These are phyloP conservation scores for Fusarium concolor DNA, from an alignment of 2,329 filamentous ascomycete species.

Conservation along the genomic window DNA sequence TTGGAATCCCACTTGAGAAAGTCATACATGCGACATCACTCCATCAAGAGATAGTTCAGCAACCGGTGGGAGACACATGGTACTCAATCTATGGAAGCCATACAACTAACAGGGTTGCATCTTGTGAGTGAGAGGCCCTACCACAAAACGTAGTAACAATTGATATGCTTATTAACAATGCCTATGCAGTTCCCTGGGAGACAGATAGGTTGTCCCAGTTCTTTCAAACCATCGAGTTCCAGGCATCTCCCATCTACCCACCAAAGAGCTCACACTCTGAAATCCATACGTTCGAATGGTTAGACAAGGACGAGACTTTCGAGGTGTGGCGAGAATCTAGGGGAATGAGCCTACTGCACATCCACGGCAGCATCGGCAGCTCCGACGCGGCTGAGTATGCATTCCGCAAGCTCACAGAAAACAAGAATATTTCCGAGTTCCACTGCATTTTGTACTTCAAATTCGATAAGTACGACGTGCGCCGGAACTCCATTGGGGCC, in stretches of 20 bases:
- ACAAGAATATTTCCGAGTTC: not conserved
- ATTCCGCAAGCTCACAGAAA: not conserved
- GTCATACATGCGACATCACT: no score
- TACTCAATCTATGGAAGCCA: not conserved
- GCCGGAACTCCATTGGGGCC: not conserved
- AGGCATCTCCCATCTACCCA: not conserved
- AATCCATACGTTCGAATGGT: not conserved
- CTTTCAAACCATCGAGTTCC: not conserved
- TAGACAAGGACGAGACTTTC: not conserved
- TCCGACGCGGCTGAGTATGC: not conserved
- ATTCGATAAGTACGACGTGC: not conserved
- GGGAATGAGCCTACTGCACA: not conserved
- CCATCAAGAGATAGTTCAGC: not conserved
- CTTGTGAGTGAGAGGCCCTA: not conserved
- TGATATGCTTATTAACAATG: no score
- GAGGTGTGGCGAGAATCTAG: not conserved
- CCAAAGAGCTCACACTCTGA: not conserved
- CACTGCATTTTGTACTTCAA: conserved; percentile 12
- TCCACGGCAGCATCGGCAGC: not conserved
- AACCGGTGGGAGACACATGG: not conserved
- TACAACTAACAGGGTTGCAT: not conserved
- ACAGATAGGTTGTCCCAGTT: not conserved
- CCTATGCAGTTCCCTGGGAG: not conserved
- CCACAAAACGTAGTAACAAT: fast-evolving
- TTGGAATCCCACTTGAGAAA: no score